phyloP scores from a whole-genome alignment of 495 filamentous ascomycete species.

The Clavariopsis aquatica region DNA sequence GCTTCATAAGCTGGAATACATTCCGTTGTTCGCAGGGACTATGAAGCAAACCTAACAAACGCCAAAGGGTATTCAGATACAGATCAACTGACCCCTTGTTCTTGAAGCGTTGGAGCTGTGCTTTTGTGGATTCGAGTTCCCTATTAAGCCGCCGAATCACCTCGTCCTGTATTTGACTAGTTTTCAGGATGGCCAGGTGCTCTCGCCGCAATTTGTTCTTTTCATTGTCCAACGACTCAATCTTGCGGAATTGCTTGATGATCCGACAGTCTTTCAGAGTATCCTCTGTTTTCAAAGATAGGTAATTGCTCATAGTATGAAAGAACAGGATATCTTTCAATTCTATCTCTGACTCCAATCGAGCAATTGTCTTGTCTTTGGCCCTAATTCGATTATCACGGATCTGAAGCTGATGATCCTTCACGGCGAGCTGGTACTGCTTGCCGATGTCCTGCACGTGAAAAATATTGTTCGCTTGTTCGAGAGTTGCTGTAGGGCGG shows the following conservation, averaged over 20 bases:
- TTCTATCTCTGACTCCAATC: not conserved
- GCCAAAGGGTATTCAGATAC: not conserved
- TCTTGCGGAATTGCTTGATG: not conserved
- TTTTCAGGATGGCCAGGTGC: not conserved
- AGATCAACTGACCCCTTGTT: not conserved
- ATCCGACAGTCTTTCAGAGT: too few relatives aligned
- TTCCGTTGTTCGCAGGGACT: not conserved
- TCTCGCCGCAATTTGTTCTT: not conserved
- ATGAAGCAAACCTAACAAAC: not conserved
- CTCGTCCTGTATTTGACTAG: not conserved
- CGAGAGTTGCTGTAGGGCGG: not conserved
- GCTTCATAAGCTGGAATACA: too few relatives aligned
- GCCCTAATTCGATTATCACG: conserved; percentile 1
- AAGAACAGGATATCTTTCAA: not conserved
- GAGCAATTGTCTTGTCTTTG: not conserved
- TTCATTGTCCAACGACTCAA: not conserved
- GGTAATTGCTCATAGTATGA: not conserved
- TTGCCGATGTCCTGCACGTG: conserved; percentile 2
- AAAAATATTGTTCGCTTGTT: conserved; percentile 4
- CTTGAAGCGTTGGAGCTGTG: not conserved
- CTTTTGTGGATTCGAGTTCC: not conserved
- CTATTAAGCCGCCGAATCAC: not conserved
- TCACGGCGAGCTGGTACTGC: not conserved
- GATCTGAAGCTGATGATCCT: not conserved
- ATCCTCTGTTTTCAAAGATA: not conserved